These are phyloP conservation scores for Pascua guehoae DNA, from an alignment of 1,284 basidiomycete genomes.

Conservation along the genomic window DNA sequence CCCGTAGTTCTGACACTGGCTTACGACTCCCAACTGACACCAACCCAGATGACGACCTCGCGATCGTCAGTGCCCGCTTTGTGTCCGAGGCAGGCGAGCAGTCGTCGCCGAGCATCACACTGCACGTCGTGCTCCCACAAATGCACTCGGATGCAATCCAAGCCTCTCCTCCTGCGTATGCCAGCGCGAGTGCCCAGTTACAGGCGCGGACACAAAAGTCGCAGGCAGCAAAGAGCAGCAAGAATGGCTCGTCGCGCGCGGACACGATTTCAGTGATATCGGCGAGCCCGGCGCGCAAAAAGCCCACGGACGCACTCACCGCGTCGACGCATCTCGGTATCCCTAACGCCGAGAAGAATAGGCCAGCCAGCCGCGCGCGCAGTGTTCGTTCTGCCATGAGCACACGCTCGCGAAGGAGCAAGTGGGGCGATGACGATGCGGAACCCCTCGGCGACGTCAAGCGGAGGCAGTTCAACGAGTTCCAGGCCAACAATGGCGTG, in stretches of 20 bases:
- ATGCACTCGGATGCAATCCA: constrained; percentile 10
- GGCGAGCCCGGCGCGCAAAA: not conserved
- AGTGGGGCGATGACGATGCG: constrained; percentile 43
- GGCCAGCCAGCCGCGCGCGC: constrained; percentile 12
- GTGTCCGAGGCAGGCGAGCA: constrained; percentile 20
- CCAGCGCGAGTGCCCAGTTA: constrained; percentile 2
- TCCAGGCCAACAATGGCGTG: constrained; percentile 87
- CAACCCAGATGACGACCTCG: constrained; percentile 46
- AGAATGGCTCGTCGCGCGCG: constrained; percentile 1
- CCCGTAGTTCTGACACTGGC: not conserved
- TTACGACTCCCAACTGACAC: too few species aligned
- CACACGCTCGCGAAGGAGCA: constrained; percentile 32
- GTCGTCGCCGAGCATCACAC: constrained; percentile 25
- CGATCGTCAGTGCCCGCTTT: constrained; percentile 48
- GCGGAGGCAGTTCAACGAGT: constrained; percentile 50
- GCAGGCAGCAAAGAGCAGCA: constrained; percentile 1
- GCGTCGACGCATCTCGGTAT: constrained; percentile 12
- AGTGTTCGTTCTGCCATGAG: constrained; percentile 18
- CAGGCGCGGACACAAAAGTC: not conserved
- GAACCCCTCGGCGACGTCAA: constrained; percentile 41
- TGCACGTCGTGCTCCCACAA: constrained; percentile 16
- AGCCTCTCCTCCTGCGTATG: constrained; percentile 8
- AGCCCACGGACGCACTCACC: constrained; percentile 2
- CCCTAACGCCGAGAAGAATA: constrained; percentile 12
- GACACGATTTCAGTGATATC: constrained; percentile 1